phyloP scores from a whole-genome alignment of 352 stramenopile genomes.

The Globisporangium viniferum region DNA sequence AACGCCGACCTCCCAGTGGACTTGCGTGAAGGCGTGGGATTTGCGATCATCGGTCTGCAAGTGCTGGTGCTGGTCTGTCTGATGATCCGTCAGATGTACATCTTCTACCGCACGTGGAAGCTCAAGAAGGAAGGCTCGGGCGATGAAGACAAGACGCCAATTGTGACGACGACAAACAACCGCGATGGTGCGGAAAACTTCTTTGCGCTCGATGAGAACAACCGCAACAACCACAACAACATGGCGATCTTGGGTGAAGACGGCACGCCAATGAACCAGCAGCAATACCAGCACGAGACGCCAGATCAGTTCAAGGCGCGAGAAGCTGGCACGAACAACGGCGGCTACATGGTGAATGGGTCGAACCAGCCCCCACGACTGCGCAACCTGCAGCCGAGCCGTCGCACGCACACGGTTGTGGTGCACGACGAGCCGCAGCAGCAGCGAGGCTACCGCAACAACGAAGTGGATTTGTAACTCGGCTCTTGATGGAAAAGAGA shows the following conservation, averaged over 20 bases:
- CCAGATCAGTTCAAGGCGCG: conserved; percentile 1
- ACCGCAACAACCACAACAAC: conserved; percentile 22
- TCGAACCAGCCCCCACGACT: conserved; percentile 12
- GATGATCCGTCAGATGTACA: conserved; percentile 83
- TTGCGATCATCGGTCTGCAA: conserved; percentile 79
- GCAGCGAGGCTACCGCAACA: conserved; percentile 26
- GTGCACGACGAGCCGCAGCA: conserved; percentile 19
- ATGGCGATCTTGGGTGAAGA: conserved; percentile 42
- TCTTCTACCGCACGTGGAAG: conserved; percentile 87
- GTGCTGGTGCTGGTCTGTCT: conserved; percentile 78
- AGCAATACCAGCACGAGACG: conserved; percentile 11
- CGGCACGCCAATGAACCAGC: conserved; percentile 16
- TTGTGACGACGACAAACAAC: conserved; percentile 45
- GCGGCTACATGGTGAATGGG: not conserved
- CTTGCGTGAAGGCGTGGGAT: conserved; percentile 69
- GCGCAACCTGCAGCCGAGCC: conserved; percentile 21
- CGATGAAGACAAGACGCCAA: conserved; percentile 61
- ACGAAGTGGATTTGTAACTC: conserved; percentile 41
- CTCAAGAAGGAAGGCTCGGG: conserved; percentile 46
- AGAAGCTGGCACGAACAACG: not conserved
- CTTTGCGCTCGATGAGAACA: conserved; percentile 42
- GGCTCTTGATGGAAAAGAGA: not conserved
- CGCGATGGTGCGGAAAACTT: conserved; percentile 46
- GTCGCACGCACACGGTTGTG: conserved; percentile 23
- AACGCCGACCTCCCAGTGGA: conserved; percentile 67